Conservation (phyloP, 768 basidiomycete genomes). For the Tulasnella sp. region DNA sequence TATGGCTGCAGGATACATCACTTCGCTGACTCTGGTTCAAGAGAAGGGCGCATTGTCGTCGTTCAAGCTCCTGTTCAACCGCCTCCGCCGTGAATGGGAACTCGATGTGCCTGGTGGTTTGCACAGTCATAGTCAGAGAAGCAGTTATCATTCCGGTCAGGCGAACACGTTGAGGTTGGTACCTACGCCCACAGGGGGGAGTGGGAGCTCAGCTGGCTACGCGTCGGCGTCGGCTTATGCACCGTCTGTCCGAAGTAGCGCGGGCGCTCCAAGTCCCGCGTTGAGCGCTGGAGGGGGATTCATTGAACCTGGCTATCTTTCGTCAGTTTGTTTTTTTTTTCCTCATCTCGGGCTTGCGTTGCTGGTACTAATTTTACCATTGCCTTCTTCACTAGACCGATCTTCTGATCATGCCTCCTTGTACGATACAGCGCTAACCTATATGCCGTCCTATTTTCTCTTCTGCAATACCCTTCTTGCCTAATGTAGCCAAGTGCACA, state of each 20-base stretch:
- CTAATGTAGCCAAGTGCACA: neutral
- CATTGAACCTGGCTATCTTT: slow-evolving; percentile 31
- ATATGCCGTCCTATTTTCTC: neutral
- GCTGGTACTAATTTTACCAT: neutral
- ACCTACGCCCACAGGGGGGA: neutral
- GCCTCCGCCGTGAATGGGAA: slow-evolving; percentile 60
- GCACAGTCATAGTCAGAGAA: neutral
- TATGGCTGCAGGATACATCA: slow-evolving; percentile 37
- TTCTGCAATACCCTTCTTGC: neutral
- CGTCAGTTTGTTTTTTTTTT: slow-evolving; percentile 14
- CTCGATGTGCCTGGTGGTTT: slow-evolving; percentile 33
- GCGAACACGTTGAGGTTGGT: slow-evolving; percentile 2
- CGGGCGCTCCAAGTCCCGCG: slow-evolving; percentile 24
- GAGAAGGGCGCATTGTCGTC: slow-evolving; percentile 81
- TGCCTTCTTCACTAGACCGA: neutral
- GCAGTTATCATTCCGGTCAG: neutral
- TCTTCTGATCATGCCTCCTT: neutral
- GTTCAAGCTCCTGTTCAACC: slow-evolving; percentile 62
- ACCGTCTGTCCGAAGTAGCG: neutral
- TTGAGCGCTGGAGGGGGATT: slow-evolving; percentile 25
- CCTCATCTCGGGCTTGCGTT: neutral
- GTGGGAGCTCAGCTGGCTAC: neutral
- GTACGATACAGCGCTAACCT: no score
- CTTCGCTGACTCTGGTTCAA: slow-evolving; percentile 55
- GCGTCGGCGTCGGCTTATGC: neutral